Evolutionary conservation across 129 eudicot species (phyloP).

Genomic region (Flaveria sonorensis): DNA sequence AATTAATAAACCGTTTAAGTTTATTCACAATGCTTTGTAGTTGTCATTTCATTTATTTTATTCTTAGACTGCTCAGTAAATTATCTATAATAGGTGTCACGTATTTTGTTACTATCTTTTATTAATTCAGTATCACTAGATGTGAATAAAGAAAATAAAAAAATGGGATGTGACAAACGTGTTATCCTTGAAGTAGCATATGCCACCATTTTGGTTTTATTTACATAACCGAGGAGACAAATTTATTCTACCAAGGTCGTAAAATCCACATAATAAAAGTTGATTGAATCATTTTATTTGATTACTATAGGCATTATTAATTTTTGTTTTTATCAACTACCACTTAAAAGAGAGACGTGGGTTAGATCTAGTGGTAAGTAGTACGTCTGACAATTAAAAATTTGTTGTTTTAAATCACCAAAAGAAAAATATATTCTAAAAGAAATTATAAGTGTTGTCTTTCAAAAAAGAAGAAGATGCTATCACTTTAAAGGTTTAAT

Average conservation of each 20-base stretch:
- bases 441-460: too few species aligned
- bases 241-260: background rate
- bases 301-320: background rate
- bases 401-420: too few species aligned
- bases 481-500: too few species aligned
- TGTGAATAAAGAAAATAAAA: background rate
- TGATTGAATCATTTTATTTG: background rate
- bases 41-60: too few species aligned
- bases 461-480: too few species aligned
- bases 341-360: background rate
- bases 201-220: constrained; percentile 6
- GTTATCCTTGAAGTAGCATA: background rate
- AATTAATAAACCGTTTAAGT: too few species aligned
- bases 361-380: too few species aligned
- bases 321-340: background rate
- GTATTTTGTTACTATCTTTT: background rate
- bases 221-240: background rate
- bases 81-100: background rate
- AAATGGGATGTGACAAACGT: background rate
- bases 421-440: too few species aligned
- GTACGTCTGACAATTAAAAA: too few species aligned
- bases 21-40: too few species aligned
- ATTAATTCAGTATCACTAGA: background rate
- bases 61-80: too few species aligned
- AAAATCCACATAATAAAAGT: background rate